These are phyloP conservation scores for Ophiostoma himal-ulmi DNA, from an alignment of 2,329 filamentous ascomycete genomes.

Conservation along the genomic window DNA sequence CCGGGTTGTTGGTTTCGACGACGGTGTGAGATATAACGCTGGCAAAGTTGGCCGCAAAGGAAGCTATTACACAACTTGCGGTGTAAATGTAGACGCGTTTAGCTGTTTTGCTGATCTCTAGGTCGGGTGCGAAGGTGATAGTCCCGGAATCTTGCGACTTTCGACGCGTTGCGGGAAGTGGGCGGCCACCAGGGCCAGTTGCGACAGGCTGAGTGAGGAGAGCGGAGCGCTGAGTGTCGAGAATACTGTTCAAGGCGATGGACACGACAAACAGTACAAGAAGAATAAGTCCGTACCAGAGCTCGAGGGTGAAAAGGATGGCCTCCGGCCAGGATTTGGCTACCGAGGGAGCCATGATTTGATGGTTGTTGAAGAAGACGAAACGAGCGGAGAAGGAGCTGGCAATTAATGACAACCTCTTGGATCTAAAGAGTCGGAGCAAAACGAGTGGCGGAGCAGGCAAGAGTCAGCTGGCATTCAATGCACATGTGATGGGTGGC, in stretches of 20 bases:
- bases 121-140: slow-evolving; percentile 17
- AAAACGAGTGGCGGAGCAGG: slow-evolving; percentile 6
- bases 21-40: slow-evolving; percentile 72
- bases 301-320: slow-evolving; percentile 44
- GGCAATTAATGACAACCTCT: slow-evolving; percentile 12
- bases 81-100: slow-evolving; percentile 72
- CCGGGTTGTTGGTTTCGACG: slow-evolving; percentile 45
- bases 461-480: slow-evolving; percentile 8
- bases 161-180: slow-evolving; percentile 64
- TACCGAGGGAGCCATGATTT: slow-evolving; percentile 22
- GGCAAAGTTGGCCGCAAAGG: slow-evolving; percentile 68
- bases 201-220: slow-evolving; percentile 38
- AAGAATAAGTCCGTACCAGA: slow-evolving; percentile 49
- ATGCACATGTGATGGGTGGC: slow-evolving; percentile 10
- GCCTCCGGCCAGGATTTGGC: slow-evolving; percentile 36
- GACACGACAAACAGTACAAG: slow-evolving; percentile 47
- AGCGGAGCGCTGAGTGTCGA: slow-evolving; percentile 35
- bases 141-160: slow-evolving; percentile 37
- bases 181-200: slow-evolving; percentile 82
- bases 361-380: slow-evolving; percentile 22
- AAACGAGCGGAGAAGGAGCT: slow-evolving; percentile 17
- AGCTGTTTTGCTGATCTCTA: slow-evolving; percentile 57
- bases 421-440: not conserved
- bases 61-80: slow-evolving; percentile 62
- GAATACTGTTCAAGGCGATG: slow-evolving; percentile 49